Percentiles rank a stretch among this genome's conserved stretches.
Conservation (phyloP, 1,139 yeast genomes). For the Meyerozyma smithsonii region DNA sequence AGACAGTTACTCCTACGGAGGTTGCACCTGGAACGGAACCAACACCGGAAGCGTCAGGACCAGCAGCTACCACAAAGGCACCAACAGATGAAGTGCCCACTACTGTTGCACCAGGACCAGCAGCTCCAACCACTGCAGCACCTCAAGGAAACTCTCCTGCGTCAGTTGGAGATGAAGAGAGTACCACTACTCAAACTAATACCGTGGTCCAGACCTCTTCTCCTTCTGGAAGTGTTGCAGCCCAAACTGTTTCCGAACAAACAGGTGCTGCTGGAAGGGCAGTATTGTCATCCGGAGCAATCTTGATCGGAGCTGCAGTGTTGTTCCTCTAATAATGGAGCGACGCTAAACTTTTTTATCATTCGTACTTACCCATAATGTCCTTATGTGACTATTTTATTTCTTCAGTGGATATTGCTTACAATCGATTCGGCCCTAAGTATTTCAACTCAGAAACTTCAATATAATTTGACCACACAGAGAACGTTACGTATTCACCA, state of each 20-base stretch:
- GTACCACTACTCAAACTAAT: background rate
- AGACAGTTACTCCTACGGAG: background rate
- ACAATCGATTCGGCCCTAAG: background rate
- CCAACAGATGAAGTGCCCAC: background rate
- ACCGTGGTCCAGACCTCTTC: background rate
- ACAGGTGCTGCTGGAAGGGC: conserved; percentile 1
- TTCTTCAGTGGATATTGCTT: background rate
- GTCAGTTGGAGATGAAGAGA: background rate
- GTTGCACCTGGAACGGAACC: background rate
- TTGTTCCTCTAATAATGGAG: background rate
- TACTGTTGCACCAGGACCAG: background rate
- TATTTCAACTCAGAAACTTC: background rate
- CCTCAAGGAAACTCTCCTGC: background rate
- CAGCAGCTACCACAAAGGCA: background rate
- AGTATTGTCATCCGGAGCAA: background rate
- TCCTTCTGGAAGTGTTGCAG: background rate
- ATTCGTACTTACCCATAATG: background rate
- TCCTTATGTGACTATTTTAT: background rate
- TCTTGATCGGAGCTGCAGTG: background rate
- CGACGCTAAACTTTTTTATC: background rate
- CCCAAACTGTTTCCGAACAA: background rate
- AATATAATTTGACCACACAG: no score
- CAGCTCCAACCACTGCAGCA: background rate
- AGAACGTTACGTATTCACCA: background rate
- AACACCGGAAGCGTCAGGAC: background rate